A percentile compares a stretch with the other conserved stretches of the same genome.
Evolutionary conservation across 1,284 basidiomycete species (phyloP).

Genomic region (Pyrrhoderma noxium): DNA sequence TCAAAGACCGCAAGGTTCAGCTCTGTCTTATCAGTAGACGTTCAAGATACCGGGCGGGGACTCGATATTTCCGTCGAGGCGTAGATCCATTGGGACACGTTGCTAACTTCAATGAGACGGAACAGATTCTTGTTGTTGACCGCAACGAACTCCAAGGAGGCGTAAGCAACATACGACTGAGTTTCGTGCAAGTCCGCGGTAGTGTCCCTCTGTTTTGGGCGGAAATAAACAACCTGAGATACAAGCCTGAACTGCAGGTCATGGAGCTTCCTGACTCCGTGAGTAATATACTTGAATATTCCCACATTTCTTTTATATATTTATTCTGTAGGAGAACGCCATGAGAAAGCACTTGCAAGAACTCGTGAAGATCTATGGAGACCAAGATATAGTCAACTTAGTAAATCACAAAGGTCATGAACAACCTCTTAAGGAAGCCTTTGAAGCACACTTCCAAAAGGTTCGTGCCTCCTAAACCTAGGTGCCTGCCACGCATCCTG

Average conservation of each 20-base stretch:
- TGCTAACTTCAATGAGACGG: constrained; percentile 93
- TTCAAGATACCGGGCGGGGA: constrained; percentile 90
- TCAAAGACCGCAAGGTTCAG: constrained; percentile 78
- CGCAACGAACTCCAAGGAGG: constrained; percentile 40
- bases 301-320: background rate
- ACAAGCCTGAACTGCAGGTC: constrained; percentile 94
- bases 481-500: constrained; percentile 9
- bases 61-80: constrained; percentile 95
- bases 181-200: constrained; percentile 91
- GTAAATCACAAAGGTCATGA: constrained; percentile 96
- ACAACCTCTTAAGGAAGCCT: constrained; percentile 93
- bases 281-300: constrained; percentile 22
- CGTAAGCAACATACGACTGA: constrained; percentile 56
- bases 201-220: constrained; percentile 96
- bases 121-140: constrained; percentile 83
- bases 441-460: constrained; percentile 72
- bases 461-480: constrained; percentile 28
- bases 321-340: constrained; percentile 50
- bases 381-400: constrained; percentile 82
- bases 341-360: constrained; percentile 72
- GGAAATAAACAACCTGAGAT: constrained; percentile 92
- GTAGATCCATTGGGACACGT: constrained; percentile 80
- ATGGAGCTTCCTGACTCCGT: constrained; percentile 90
- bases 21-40: constrained; percentile 89
- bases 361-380: constrained; percentile 74